Evolutionary conservation across 176 grass and related monocot genomes (phyloP).

Genomic region (Aegilops bicornis): DNA sequence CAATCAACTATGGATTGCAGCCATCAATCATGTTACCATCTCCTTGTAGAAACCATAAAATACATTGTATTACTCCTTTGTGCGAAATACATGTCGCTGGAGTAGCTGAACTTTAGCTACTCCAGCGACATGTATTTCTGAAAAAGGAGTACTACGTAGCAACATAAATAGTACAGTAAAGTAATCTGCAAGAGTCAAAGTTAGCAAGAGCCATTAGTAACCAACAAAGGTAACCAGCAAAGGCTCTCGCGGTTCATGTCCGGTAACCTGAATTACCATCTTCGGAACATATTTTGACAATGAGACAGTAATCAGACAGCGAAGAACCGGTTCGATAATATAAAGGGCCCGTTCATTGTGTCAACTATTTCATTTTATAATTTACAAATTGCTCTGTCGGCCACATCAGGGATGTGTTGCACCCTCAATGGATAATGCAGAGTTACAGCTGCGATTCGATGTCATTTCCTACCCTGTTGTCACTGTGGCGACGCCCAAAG

Average conservation of each 20-base stretch:
- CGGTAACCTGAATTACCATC: background rate
- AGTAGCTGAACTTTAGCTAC: too few relatives aligned
- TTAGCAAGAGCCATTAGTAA: background rate
- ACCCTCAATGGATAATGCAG: background rate
- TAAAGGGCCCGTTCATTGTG: background rate
- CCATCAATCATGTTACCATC: background rate
- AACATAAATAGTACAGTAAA: too few relatives aligned
- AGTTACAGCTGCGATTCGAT: conserved; percentile 42
- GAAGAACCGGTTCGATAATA: conserved; percentile 6
- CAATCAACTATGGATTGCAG: background rate
- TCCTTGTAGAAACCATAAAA: background rate
- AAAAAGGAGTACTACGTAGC: too few relatives aligned
- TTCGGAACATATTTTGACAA: conserved; percentile 7
- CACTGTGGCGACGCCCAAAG: conserved; percentile 54
- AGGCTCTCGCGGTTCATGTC: background rate
- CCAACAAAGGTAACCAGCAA: background rate
- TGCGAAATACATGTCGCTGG: too few relatives aligned
- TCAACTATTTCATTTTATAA: conserved; percentile 29
- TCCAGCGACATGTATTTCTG: too few relatives aligned
- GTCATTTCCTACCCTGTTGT: conserved; percentile 51
- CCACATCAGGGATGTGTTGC: background rate
- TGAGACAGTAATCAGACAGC: background rate
- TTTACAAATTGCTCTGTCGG: conserved; percentile 35
- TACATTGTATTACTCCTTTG: too few relatives aligned
- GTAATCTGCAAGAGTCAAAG: background rate